phyloP scores from a whole-genome alignment of 805 yeast species.

The Hanseniaspora valbyensis region DNA sequence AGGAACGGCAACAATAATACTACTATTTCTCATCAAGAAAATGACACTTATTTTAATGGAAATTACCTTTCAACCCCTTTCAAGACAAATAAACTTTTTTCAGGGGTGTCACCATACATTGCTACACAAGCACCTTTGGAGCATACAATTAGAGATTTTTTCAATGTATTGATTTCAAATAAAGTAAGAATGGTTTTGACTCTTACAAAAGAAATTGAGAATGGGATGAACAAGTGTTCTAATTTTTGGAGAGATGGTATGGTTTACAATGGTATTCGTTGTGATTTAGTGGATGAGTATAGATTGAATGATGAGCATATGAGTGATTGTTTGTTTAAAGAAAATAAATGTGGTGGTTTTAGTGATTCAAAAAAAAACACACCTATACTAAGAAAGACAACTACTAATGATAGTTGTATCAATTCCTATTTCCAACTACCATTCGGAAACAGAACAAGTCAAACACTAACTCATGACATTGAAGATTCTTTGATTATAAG shows the following conservation, averaged over 20 bases:
- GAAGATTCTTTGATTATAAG: conserved; percentile 29
- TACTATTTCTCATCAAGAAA: conserved; percentile 17
- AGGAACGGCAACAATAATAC: neutral
- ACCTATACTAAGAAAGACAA: neutral
- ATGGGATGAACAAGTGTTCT: conserved; percentile 68
- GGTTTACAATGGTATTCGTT: conserved; percentile 28
- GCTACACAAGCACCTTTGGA: conserved; percentile 85
- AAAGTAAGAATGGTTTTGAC: conserved; percentile 58
- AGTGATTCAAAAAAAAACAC: neutral
- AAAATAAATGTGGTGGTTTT: conserved; percentile 2
- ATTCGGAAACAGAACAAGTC: conserved; percentile 21
- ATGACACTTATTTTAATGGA: conserved; percentile 72
- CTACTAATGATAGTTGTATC: neutral
- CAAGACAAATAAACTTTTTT: conserved; percentile 22
- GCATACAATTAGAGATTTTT: conserved; percentile 70
- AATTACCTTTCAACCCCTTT: conserved; percentile 41
- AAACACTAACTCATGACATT: conserved; percentile 15
- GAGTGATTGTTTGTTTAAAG: conserved; percentile 1
- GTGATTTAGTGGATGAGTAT: conserved; percentile 1
- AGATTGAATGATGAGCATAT: conserved; percentile 4
- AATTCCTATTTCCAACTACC: conserved; percentile 12
- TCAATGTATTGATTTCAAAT: conserved; percentile 63
- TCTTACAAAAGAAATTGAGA: conserved; percentile 64
- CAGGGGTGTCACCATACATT: conserved; percentile 38
- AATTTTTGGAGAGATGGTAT: conserved; percentile 65